Conservation (phyloP, 2,329 filamentous ascomycete species). For the Fusarium tupiense region DNA sequence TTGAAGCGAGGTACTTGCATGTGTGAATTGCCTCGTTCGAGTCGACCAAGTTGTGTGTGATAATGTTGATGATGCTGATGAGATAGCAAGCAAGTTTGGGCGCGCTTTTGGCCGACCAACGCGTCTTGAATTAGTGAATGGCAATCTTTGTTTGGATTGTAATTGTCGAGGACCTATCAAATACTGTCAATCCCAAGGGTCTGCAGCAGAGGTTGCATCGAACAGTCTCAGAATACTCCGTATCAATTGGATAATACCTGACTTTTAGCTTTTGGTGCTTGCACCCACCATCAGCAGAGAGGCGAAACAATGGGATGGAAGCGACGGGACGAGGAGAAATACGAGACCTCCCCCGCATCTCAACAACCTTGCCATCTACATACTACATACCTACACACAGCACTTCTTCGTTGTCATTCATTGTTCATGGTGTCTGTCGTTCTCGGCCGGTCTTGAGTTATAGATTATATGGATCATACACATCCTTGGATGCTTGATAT, state of each 20-base stretch:
- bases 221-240: background rate
- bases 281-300: conserved; percentile 1
- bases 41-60: background rate
- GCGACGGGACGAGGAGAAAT: background rate
- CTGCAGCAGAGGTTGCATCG: conserved; percentile 1
- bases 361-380: background rate
- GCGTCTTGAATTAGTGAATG: conserved; percentile 10
- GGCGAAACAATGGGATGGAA: background rate
- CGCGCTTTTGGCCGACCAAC: conserved; percentile 25
- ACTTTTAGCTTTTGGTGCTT: conserved; percentile 11
- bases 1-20: background rate
- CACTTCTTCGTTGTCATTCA: conserved; percentile 10
- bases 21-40: conserved; percentile 6
- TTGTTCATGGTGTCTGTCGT: conserved; percentile 18
- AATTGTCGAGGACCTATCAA: conserved; percentile 38
- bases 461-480: background rate
- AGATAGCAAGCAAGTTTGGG: conserved; percentile 7
- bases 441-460: background rate
- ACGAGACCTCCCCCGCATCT: conserved; percentile 4
- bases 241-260: background rate
- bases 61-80: background rate
- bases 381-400: background rate
- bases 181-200: conserved; percentile 4
- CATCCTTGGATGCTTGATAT: background rate
- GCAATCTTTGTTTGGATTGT: conserved; percentile 36